Conservation (phyloP, 495 filamentous ascomycete species). For the Lepidopterella palustris region DNA sequence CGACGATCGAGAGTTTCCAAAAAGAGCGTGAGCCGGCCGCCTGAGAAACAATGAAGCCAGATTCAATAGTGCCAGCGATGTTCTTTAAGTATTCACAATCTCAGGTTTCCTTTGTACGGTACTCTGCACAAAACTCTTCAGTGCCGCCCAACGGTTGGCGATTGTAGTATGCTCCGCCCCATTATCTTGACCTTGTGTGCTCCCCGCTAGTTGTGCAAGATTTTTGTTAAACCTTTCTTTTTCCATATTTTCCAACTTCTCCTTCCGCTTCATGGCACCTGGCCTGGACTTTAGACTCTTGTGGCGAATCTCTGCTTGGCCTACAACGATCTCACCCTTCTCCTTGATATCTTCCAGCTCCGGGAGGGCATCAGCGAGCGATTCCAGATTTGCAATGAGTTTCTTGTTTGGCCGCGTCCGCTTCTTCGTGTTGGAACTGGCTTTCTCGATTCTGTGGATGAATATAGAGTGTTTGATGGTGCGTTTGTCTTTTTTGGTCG, state of each 20-base stretch:
- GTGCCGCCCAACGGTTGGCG: constrained; percentile 58
- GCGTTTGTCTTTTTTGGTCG: constrained; percentile 69
- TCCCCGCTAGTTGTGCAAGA: constrained; percentile 54
- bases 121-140: constrained; percentile 61
- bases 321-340: constrained; percentile 34
- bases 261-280: constrained; percentile 77
- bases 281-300: constrained; percentile 65
- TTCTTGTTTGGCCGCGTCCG: constrained; percentile 67
- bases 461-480: constrained; percentile 68
- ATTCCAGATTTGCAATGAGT: constrained; percentile 67
- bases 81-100: constrained; percentile 36
- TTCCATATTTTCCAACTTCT: constrained; percentile 69
- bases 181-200: constrained; percentile 31
- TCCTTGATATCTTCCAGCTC: constrained; percentile 42
- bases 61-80: too few relatives aligned
- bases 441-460: constrained; percentile 66
- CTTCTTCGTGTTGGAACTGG: constrained; percentile 44
- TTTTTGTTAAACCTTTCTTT: constrained; percentile 75
- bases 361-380: constrained; percentile 71
- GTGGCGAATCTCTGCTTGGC: constrained; percentile 50
- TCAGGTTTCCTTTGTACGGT: constrained; percentile 70
- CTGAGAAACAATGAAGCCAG: too few relatives aligned
- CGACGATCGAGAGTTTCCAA: too few relatives aligned
- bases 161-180: constrained; percentile 37
- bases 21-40: too few relatives aligned